Conservation (phyloP, 2,329 filamentous ascomycete species). For the Colletotrichum truncatum region DNA sequence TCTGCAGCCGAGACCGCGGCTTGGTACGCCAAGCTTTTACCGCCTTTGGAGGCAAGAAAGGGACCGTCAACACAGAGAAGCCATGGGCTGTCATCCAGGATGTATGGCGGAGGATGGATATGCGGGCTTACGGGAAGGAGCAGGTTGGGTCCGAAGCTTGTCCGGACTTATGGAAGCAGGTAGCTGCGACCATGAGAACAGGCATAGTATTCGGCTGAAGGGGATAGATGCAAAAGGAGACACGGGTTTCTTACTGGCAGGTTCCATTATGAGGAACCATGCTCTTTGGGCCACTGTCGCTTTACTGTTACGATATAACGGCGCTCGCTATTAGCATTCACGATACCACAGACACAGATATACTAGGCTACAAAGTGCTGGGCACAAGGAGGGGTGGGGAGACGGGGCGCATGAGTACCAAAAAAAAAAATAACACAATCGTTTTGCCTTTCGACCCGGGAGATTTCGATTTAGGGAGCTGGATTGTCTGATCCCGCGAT, state of each 20-base stretch:
- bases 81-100: slow-evolving; percentile 29
- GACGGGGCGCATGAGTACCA: not conserved
- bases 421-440: slow-evolving; percentile 11
- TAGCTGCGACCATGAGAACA: slow-evolving; percentile 27
- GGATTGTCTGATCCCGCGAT: not conserved
- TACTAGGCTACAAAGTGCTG: not conserved
- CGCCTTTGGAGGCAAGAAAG: slow-evolving; percentile 22
- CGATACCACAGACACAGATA: not conserved
- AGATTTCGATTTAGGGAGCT: not conserved
- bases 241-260: not conserved
- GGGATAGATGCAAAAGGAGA: not conserved
- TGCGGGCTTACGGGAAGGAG: slow-evolving; percentile 24
- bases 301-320: not conserved
- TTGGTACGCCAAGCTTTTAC: slow-evolving; percentile 31
- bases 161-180: slow-evolving; percentile 25
- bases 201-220: slow-evolving; percentile 29
- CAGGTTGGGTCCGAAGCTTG: slow-evolving; percentile 18
- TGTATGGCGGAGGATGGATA: slow-evolving; percentile 29
- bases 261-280: not conserved
- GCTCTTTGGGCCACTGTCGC: not conserved
- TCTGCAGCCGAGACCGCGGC: slow-evolving; percentile 29
- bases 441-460: not conserved
- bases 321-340: not conserved
- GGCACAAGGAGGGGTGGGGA: not conserved
- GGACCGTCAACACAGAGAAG: slow-evolving; percentile 25